These are phyloP conservation scores for Dactylellina haptotyla DNA, from an alignment of 2,329 filamentous ascomycete genomes.

Conservation along the genomic window DNA sequence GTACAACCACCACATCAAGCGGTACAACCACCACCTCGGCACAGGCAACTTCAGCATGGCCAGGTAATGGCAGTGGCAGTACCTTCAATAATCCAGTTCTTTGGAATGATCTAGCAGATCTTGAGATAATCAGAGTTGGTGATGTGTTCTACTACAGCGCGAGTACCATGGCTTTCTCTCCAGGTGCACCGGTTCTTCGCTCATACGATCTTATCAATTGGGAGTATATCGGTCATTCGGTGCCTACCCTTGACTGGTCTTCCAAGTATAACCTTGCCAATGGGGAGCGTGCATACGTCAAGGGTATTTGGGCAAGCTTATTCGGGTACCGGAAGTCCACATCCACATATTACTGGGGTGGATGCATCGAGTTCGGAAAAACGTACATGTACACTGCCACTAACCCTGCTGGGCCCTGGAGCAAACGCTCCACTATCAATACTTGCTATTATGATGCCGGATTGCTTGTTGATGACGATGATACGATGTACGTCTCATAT, in stretches of 20 bases:
- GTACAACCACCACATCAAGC: neutral
- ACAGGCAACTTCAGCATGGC: conserved; percentile 10
- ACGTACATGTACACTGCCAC: conserved; percentile 68
- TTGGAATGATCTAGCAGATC: conserved; percentile 68
- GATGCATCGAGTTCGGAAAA: conserved; percentile 66
- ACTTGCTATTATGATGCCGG: conserved; percentile 70
- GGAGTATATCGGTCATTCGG: conserved; percentile 63
- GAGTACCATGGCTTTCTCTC: conserved; percentile 69
- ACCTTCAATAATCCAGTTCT: conserved; percentile 67
- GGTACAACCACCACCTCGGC: neutral
- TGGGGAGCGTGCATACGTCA: conserved; percentile 64
- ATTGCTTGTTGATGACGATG: conserved; percentile 69
- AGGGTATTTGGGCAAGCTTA: conserved; percentile 69
- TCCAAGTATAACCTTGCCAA: conserved; percentile 65
- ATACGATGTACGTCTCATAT: conserved; percentile 70
- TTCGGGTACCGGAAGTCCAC: conserved; percentile 67
- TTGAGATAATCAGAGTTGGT: conserved; percentile 67
- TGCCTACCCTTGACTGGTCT: conserved; percentile 55
- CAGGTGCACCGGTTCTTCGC: conserved; percentile 68
- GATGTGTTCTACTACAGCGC: conserved; percentile 68
- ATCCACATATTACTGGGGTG: conserved; percentile 69
- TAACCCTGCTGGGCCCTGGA: conserved; percentile 64
- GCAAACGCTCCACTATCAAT: conserved; percentile 60
- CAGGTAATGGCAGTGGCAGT: conserved; percentile 32
- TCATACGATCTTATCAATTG: conserved; percentile 69